A percentile compares a stretch with the other conserved stretches of the same genome.
phyloP scores from a whole-genome alignment of 202 grass and related monocot genomes.

The Tripidium arundinaceum region DNA sequence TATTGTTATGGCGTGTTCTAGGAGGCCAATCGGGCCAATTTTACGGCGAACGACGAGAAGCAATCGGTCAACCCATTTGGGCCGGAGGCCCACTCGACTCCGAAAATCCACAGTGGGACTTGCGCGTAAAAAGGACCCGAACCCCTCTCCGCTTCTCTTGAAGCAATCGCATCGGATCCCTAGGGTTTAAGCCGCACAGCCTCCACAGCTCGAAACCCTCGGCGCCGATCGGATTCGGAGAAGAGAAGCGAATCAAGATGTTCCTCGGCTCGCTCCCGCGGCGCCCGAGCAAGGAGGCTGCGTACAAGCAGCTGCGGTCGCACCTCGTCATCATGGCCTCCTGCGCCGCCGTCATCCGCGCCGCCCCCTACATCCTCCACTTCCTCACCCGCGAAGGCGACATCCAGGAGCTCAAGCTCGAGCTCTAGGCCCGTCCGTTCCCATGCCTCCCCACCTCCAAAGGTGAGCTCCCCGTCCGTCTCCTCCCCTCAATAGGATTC shows the following conservation, averaged over 20 bases:
- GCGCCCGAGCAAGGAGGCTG: constrained; percentile 83
- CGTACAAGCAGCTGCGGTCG: constrained; percentile 77
- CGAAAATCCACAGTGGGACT: background rate
- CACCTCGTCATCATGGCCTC: constrained; percentile 64
- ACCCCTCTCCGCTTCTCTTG: background rate
- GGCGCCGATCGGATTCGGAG: constrained; percentile 18
- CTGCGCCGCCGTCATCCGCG: constrained; percentile 76
- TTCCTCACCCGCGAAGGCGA: constrained; percentile 71
- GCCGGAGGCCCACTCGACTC: background rate
- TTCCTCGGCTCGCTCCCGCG: constrained; percentile 59
- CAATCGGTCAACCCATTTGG: background rate
- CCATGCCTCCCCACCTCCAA: background rate
- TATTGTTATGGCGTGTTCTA: background rate
- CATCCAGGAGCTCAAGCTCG: constrained; percentile 72
- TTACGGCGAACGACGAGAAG: background rate
- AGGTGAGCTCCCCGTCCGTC: background rate
- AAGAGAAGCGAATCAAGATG: constrained; percentile 30
- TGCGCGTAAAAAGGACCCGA: background rate
- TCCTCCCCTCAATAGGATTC: background rate
- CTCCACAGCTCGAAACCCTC: constrained; percentile 26
- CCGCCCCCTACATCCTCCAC: constrained; percentile 88
- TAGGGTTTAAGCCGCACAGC: constrained; percentile 46
- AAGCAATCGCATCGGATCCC: background rate
- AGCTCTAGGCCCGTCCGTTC: constrained; percentile 39
- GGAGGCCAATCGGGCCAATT: background rate